phyloP scores from a whole-genome alignment of 371 early-diverging fungal genomes.

The Haplosporangium sp. region DNA sequence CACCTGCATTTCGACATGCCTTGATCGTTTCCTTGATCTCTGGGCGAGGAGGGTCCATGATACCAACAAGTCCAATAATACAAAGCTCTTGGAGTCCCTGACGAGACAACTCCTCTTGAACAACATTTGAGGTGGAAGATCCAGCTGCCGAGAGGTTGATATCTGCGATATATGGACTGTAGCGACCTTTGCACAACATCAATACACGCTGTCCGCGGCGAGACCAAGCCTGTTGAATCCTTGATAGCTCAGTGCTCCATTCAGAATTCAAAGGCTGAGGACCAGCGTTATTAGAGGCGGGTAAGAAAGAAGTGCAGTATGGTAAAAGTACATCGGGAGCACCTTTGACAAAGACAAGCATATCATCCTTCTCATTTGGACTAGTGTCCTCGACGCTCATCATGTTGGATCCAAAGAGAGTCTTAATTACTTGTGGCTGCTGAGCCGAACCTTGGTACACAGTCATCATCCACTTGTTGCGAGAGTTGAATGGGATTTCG shows the following conservation, averaged over 20 bases:
- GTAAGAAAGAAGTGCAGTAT: conserved; percentile 59
- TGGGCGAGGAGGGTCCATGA: conserved; percentile 80
- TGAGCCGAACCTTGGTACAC: conserved; percentile 52
- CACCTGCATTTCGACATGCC: conserved; percentile 71
- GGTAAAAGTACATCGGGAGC: conserved; percentile 82
- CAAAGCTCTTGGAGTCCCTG: conserved; percentile 58
- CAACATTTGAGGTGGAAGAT: conserved; percentile 10
- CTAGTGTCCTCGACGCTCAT: conserved; percentile 11
- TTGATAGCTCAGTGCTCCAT: conserved; percentile 48
- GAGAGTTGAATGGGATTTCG: conserved; percentile 78
- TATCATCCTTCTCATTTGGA: conserved; percentile 25
- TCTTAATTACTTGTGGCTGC: conserved; percentile 45
- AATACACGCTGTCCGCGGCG: conserved; percentile 76
- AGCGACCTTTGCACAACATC: conserved; percentile 62
- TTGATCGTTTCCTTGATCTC: conserved; percentile 71
- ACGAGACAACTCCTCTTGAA: conserved; percentile 42
- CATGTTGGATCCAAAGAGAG: conserved; percentile 45
- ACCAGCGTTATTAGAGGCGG: conserved; percentile 56
- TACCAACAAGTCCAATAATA: conserved; percentile 73
- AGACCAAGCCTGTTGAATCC: conserved; percentile 70
- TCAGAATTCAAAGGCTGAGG: conserved; percentile 59
- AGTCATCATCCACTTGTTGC: conserved; percentile 78
- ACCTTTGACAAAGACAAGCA: conserved; percentile 73
- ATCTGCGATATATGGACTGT: conserved; percentile 41
- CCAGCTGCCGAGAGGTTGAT: conserved; percentile 8